Percentiles rank a stretch among this genome's conserved stretches.
Evolutionary conservation across 2,329 filamentous ascomycete species (phyloP).

Genomic region (Aspergillus novoparasiticus): DNA sequence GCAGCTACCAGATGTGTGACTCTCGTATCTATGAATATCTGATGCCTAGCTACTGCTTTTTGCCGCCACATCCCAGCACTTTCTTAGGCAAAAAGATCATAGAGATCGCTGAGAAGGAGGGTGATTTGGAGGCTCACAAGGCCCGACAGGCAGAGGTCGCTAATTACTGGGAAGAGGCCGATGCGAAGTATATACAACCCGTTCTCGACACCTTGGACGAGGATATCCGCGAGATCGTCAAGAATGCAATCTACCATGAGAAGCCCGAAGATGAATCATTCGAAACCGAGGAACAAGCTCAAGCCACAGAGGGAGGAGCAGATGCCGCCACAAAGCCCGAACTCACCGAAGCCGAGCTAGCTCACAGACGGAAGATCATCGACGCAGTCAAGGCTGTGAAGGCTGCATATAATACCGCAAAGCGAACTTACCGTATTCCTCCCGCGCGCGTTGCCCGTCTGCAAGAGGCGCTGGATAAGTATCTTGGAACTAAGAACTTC

Average conservation of each 20-base stretch:
- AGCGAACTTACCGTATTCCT: conserved; percentile 81
- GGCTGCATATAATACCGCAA: conserved; percentile 77
- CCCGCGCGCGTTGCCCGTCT: conserved; percentile 71
- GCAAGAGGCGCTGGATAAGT: conserved; percentile 72
- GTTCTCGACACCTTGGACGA: conserved; percentile 53
- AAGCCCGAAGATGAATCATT: conserved; percentile 29
- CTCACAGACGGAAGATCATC: conserved; percentile 56
- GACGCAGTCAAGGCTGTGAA: conserved; percentile 74
- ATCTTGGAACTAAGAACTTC: conserved; percentile 85
- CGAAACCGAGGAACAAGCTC: conserved; percentile 9
- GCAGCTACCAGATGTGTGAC: conserved; percentile 92
- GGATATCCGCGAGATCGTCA: conserved; percentile 42
- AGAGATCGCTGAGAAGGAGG: conserved; percentile 73
- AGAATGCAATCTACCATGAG: conserved; percentile 44
- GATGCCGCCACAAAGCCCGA: conserved; percentile 12
- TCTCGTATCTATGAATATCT: conserved; percentile 97
- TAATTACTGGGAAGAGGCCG: conserved; percentile 79
- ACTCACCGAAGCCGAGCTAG: conserved; percentile 22
- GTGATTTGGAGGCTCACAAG: conserved; percentile 68
- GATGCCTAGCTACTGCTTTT: conserved; percentile 87
- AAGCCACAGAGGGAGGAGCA: conserved; percentile 10
- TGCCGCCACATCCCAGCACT: conserved; percentile 88
- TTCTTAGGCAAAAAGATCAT: conserved; percentile 81
- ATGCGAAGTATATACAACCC: conserved; percentile 77
- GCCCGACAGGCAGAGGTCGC: conserved; percentile 74